phyloP scores from a whole-genome alignment of 768 basidiomycete species.

The Lactarius akahatsu region DNA sequence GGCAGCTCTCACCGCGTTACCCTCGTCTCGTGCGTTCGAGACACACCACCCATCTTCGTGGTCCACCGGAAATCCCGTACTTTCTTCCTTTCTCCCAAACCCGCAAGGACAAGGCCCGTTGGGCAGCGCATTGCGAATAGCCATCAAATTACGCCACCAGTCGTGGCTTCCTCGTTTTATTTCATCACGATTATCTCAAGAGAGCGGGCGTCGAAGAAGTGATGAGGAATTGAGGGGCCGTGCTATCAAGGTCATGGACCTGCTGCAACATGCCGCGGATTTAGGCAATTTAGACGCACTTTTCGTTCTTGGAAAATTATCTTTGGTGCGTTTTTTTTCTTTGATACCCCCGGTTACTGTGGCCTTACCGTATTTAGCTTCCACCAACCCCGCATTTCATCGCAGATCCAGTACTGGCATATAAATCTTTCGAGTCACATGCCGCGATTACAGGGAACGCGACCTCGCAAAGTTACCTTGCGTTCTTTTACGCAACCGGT shows the following conservation, averaged over 20 bases:
- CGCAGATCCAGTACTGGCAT: constrained; percentile 60
- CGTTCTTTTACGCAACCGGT: constrained; percentile 88
- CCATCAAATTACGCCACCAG: constrained; percentile 62
- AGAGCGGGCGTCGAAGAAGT: constrained; percentile 45
- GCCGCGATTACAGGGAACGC: constrained; percentile 76
- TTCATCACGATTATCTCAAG: constrained; percentile 42
- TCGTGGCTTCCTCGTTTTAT: constrained; percentile 49
- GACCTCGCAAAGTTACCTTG: constrained; percentile 80
- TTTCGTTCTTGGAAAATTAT: constrained; percentile 63
- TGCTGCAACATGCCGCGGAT: constrained; percentile 78
- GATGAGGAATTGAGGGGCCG: constrained; percentile 69
- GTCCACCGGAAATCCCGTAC: constrained; percentile 44
- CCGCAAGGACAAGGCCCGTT: constrained; percentile 77
- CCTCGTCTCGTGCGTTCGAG: constrained; percentile 56
- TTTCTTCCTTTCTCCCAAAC: constrained; percentile 67
- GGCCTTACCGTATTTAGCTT: constrained; percentile 46
- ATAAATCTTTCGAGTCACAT: constrained; percentile 60
- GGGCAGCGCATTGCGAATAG: constrained; percentile 66
- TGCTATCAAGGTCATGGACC: constrained; percentile 77
- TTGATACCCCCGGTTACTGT: neutral
- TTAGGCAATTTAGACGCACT: constrained; percentile 74
- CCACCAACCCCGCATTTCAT: constrained; percentile 69
- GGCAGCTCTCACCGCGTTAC: constrained; percentile 58
- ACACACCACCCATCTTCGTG: constrained; percentile 43
- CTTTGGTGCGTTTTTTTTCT: constrained; percentile 47